A percentile compares a stretch with the other conserved stretches of the same genome.
Conservation (phyloP, 2,329 filamentous ascomycete species). For the Cucurbitaria berberidis region DNA sequence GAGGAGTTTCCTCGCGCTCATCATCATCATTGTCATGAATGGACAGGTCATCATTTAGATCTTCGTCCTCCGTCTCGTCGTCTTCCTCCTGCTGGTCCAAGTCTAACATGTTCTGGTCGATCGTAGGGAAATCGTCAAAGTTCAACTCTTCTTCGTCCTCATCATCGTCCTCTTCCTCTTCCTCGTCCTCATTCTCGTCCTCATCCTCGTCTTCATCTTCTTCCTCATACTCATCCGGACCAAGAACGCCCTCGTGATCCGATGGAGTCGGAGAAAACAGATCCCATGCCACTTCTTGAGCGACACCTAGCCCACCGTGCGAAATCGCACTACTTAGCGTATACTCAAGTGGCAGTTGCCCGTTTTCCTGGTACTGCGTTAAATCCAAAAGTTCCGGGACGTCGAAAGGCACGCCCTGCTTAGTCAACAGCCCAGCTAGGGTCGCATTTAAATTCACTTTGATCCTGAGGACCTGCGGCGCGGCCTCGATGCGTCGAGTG, state of each 20-base stretch:
- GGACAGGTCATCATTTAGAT: too few species aligned
- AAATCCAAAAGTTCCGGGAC: constrained; percentile 1
- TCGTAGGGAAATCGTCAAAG: too few species aligned
- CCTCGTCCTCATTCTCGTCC: too few species aligned
- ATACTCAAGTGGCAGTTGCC: constrained; percentile 4
- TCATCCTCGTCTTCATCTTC: neutral
- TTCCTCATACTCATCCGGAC: neutral
- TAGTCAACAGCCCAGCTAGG: neutral
- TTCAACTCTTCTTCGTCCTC: too few species aligned
- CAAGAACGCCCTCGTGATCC: neutral
- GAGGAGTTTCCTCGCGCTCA: too few species aligned
- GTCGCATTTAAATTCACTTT: neutral
- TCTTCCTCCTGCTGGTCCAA: too few species aligned
- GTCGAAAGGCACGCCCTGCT: neutral
- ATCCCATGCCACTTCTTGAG: neutral
- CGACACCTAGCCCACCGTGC: neutral
- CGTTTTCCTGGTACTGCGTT: neutral
- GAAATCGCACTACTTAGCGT: constrained; percentile 12
- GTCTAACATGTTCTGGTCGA: too few species aligned
- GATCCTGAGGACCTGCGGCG: constrained; percentile 10
- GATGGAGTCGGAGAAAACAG: neutral
- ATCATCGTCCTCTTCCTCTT: too few species aligned
- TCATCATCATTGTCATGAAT: too few species aligned
- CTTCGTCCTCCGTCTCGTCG: too few species aligned
- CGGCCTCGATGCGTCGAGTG: constrained; percentile 2